These are phyloP conservation scores for Jackrogersella minutella DNA, from an alignment of 495 filamentous ascomycete species.

Conservation along the genomic window DNA sequence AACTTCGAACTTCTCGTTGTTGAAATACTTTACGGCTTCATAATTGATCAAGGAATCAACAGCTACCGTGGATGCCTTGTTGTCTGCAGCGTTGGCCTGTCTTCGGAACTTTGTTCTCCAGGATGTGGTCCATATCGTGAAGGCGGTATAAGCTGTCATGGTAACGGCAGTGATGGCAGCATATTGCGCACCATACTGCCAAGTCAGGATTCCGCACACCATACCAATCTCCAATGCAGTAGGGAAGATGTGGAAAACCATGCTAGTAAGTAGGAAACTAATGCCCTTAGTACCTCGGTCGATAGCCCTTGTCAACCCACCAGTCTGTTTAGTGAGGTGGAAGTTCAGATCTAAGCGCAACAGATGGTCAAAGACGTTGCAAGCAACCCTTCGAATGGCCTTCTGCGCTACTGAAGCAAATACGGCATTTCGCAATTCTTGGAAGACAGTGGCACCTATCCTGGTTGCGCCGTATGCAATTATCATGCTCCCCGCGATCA, in stretches of 20 bases:
- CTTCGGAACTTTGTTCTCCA: constrained; percentile 97
- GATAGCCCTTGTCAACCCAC: constrained; percentile 91
- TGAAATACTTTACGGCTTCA: constrained; percentile 99
- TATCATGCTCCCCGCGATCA: constrained; percentile 90
- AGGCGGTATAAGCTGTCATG: constrained; percentile 92
- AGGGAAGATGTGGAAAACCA: constrained; percentile 97
- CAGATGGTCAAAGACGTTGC: constrained; percentile 91
- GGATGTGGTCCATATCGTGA: constrained; percentile 93
- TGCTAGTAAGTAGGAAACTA: constrained; percentile 93
- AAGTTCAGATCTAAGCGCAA: constrained; percentile 90
- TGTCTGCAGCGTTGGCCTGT: constrained; percentile 94
- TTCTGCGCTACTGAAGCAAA: constrained; percentile 98
- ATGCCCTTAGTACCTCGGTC: constrained; percentile 98
- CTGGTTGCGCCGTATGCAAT: constrained; percentile 88
- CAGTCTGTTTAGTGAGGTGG: constrained; percentile 92
- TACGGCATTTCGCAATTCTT: constrained; percentile 92
- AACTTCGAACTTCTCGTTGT: constrained; percentile 95
- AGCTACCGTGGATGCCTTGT: constrained; percentile 91
- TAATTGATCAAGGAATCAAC: constrained; percentile 98
- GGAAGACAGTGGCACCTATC: constrained; percentile 85
- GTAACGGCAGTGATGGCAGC: constrained; percentile 89
- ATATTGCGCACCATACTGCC: constrained; percentile 91
- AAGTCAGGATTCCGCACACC: constrained; percentile 93
- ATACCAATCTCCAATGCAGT: constrained; percentile 93
- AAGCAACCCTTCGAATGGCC: constrained; percentile 88